Evolutionary conservation across 352 stramenopile genomes (phyloP).

Genomic region (Phytopythium oedochilum): DNA sequence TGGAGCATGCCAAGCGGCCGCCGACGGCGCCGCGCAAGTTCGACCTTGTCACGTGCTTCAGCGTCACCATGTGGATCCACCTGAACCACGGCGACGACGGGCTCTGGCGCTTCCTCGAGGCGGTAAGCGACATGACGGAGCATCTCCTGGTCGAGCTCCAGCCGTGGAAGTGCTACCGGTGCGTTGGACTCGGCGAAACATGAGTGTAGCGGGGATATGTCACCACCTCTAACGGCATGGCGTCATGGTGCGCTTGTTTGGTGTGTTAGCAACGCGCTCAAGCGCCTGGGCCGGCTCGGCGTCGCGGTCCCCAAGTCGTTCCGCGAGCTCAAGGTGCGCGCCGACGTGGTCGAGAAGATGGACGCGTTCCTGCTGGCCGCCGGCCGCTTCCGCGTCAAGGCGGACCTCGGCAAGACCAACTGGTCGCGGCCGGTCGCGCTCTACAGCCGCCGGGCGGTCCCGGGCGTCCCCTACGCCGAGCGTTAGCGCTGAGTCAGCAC

Average conservation of each 20-base stretch:
- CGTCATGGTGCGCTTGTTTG: slow-evolving; percentile 3
- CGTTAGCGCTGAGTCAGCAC: not conserved
- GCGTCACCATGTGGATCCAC: slow-evolving; percentile 88
- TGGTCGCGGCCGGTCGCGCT: slow-evolving; percentile 71
- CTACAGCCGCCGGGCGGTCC: slow-evolving; percentile 54
- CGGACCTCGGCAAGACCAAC: slow-evolving; percentile 71
- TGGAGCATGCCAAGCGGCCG: slow-evolving; percentile 35
- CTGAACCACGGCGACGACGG: slow-evolving; percentile 82
- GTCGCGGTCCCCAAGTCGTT: slow-evolving; percentile 57
- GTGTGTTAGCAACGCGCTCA: slow-evolving; percentile 50
- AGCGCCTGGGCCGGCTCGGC: slow-evolving; percentile 51
- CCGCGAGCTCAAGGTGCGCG: slow-evolving; percentile 45
- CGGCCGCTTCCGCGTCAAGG: slow-evolving; percentile 59
- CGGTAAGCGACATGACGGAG: slow-evolving; percentile 49
- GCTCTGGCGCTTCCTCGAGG: slow-evolving; percentile 66
- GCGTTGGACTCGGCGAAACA: slow-evolving; percentile 6
- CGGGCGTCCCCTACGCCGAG: slow-evolving; percentile 33
- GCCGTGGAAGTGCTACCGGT: slow-evolving; percentile 85
- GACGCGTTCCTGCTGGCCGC: slow-evolving; percentile 50
- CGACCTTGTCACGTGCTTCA: slow-evolving; percentile 76
- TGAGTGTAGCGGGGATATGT: not conserved
- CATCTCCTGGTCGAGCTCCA: slow-evolving; percentile 80
- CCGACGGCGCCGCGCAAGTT: slow-evolving; percentile 34
- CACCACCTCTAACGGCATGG: not conserved
- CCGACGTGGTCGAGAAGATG: slow-evolving; percentile 64